phyloP scores from a whole-genome alignment of 768 basidiomycete species.

The Rhizopogon rudus region DNA sequence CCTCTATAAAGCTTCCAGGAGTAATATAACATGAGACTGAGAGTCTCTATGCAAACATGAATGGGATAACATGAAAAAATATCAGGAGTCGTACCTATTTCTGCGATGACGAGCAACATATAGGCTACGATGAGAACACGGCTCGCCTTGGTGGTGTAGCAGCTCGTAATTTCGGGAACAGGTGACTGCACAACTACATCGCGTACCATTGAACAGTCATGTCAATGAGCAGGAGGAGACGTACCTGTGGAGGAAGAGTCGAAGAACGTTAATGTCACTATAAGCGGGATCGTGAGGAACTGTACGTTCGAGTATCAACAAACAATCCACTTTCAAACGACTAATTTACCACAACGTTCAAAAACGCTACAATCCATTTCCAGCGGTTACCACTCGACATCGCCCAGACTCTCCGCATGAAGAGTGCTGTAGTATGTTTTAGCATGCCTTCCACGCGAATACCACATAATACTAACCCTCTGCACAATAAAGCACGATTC shows the following conservation, averaged over 20 bases:
- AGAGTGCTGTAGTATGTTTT: background rate
- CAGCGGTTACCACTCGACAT: background rate
- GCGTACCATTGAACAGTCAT: background rate
- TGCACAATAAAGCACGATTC: background rate
- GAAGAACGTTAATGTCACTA: background rate
- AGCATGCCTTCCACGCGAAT: no score
- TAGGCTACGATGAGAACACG: background rate
- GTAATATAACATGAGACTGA: background rate
- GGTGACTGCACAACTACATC: background rate
- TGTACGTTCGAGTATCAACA: background rate
- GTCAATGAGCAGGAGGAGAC: background rate
- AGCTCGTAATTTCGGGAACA: background rate
- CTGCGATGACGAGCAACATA: background rate
- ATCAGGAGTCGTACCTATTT: background rate
- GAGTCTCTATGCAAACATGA: background rate
- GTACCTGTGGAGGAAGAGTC: background rate
- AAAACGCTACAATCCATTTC: background rate
- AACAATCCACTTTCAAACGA: background rate
- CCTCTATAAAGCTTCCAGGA: background rate
- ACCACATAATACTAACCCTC: background rate
- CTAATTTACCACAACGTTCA: background rate
- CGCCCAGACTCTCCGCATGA: background rate
- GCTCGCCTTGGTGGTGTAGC: background rate
- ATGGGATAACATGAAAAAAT: background rate
- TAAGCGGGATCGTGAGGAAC: background rate